phyloP scores from a whole-genome alignment of 306 rosid species.

The Cicer bijugum region DNA sequence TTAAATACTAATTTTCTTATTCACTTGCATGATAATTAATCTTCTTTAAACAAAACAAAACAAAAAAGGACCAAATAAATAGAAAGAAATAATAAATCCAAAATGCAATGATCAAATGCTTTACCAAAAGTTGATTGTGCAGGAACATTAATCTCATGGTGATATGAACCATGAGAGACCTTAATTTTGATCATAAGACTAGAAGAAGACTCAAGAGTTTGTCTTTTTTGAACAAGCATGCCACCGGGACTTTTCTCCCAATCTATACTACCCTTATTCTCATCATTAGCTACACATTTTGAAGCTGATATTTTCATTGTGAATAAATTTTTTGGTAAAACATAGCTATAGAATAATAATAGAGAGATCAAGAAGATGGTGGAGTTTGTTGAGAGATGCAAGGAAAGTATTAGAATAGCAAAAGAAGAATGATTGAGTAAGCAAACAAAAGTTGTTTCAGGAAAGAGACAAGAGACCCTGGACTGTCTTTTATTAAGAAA shows the following conservation, averaged over 20 bases:
- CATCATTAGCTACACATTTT: constrained; percentile 44
- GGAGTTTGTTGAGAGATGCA: constrained; percentile 41
- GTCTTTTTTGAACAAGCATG: constrained; percentile 80
- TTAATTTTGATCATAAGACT: constrained; percentile 61
- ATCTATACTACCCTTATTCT: constrained; percentile 51
- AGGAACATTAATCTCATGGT: constrained; percentile 56
- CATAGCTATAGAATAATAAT: too few relatives aligned
- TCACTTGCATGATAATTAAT: too few relatives aligned
- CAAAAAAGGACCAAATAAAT: constrained; percentile 22
- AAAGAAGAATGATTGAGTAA: constrained; percentile 48
- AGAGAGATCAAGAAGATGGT: constrained; percentile 33
- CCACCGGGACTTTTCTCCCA: constrained; percentile 87
- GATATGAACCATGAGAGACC: constrained; percentile 66
- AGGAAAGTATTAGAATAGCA: constrained; percentile 41
- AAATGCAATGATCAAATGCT: constrained; percentile 31
- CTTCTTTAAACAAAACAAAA: too few relatives aligned
- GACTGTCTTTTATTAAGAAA: constrained; percentile 47
- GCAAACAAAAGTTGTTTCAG: constrained; percentile 53
- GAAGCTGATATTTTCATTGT: constrained; percentile 57
- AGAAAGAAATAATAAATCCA: constrained; percentile 8
- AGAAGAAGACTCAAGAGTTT: constrained; percentile 48
- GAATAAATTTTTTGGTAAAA: constrained; percentile 7
- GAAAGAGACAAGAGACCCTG: constrained; percentile 58
- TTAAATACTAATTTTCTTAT: too few relatives aligned
- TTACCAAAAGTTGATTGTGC: constrained; percentile 70